Base-by-base conservation (phyloP, 1,139 yeast species). In the Debaryomyces sp. region DNA sequence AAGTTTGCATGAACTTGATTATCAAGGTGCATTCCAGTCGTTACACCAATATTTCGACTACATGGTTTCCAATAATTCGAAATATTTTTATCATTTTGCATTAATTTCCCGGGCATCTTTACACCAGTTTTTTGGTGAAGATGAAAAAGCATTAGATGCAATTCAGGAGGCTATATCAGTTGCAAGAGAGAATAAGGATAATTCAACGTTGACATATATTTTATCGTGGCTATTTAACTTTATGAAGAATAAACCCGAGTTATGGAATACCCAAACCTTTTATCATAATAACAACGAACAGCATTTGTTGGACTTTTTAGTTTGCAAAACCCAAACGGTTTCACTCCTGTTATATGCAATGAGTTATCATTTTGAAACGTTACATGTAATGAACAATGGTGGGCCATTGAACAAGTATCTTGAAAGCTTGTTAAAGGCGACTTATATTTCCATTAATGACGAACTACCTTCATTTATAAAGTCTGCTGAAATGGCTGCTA, bases 161-260 rank as follows among this genome's bases (percentile, higher is more conserved):
- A 87, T 91, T 5, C 90, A 87, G 55, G 97, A 91, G 61, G 95
- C 97, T 0, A 87, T 91, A 3, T 77, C 89, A 3, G 92, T 91
- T 2, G 97, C 97, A 0, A 73, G 97, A 56, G 97, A 91, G 59
- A 86, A 88, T 58, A 85, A 84, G 54, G 97, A 91, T 63, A 77
- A 81, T 51, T 71, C 78, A 10, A 89, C 96, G 15, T 71, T 91
- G 36, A 87, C 90, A 13, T 85, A 84, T 56, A 79, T 91, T n/a
- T 70, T 90, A 41, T 80, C 92, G 7, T 89, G 96, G 96, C 71
- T 90, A 1, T 84, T 84, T 59, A 81, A 85, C 53, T 88, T 88
- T 54, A 75, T 89, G 61, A 82, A 82, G 51, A 80, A 81, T 52
- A 79, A 85, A 54, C 96, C 96, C 0, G 75, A 80, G 34, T 64